Evolutionary conservation across 106 monocot genomes (phyloP).

Genomic region (Dendrobium huoshanense): DNA sequence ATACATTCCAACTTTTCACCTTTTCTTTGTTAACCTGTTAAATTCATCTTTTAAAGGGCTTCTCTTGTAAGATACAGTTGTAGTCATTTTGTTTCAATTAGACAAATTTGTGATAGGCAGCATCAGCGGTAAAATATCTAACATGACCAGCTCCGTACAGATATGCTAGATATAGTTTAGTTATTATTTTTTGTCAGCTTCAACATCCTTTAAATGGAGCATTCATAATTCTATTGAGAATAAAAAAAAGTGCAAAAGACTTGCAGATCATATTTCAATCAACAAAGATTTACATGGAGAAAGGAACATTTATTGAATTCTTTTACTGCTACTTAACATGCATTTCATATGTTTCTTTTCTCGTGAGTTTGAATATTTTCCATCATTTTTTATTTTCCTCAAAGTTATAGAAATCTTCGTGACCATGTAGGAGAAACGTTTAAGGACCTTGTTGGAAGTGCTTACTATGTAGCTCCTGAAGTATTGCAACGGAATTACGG

Average conservation of each 20-base stretch:
- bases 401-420: background rate
- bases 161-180: too few relatives aligned
- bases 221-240: background rate
- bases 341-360: background rate
- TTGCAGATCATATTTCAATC: background rate
- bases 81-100: too few relatives aligned
- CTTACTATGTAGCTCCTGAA: slow-evolving; percentile 92
- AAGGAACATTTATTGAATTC: background rate
- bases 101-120: too few relatives aligned
- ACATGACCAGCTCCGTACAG: too few relatives aligned
- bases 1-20: too few relatives aligned
- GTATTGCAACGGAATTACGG: slow-evolving; percentile 62
- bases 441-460: slow-evolving; percentile 81
- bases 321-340: background rate
- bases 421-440: slow-evolving; percentile 48
- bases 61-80: too few relatives aligned
- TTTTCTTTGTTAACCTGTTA: too few relatives aligned
- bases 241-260: background rate
- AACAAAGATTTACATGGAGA: background rate
- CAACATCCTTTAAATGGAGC: background rate
- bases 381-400: background rate
- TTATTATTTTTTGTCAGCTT: background rate
- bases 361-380: background rate
- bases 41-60: too few relatives aligned
- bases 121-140: too few relatives aligned